Evolutionary conservation across 2,329 filamentous ascomycete genomes (phyloP), one percentile per base, ranked within the genome.

Genomic region (Phaeosphaeria sp.): DNA sequence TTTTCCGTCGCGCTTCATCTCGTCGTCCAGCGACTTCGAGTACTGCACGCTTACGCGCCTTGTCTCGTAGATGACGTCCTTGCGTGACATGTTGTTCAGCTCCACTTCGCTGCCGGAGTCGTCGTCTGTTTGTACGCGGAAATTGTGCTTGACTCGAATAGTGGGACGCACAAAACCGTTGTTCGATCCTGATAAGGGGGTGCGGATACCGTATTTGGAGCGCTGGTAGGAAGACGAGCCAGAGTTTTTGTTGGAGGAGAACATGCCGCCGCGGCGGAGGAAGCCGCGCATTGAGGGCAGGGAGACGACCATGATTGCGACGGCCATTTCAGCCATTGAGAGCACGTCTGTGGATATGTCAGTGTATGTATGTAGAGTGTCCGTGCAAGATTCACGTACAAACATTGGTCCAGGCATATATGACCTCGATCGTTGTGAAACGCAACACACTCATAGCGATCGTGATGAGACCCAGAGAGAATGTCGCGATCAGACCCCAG

Each of bases 301-400:
- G 1, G 66, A 66, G 6, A 67, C 66, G 8, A 71, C 67, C 57
- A 71, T 71, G 20, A 71, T 69, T 5, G 67, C 66, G 25, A 66
- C 67, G 13, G 66, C 55, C 56, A 68, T 64, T 53, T 71, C 68
- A n/a, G 68, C 61, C 67, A 70, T 69, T 11, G 63, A 65, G 13
- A 68, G 66, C 0, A 71, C 66, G 20, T 61, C 68, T 71, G 42
- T 7, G 27, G 5, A 11, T 15, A 18, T 9, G 45, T 63, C 43
- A 64, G 49, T 49, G 18, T 6, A 22, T 13, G 15, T 18, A 15
- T n/a, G 15, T 45, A 39, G 6, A 7, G 24, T 39, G 21, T n/a
- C 11, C n/a, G 18, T 11, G 20, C 17, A 39, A 22, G 9, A 22
- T 21, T 21, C 3, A 67, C 67, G 40, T 60, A 71, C 68, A 71